These are phyloP conservation scores for Cicer judaicum DNA, from an alignment of 306 rosid genomes.

Conservation along the genomic window DNA sequence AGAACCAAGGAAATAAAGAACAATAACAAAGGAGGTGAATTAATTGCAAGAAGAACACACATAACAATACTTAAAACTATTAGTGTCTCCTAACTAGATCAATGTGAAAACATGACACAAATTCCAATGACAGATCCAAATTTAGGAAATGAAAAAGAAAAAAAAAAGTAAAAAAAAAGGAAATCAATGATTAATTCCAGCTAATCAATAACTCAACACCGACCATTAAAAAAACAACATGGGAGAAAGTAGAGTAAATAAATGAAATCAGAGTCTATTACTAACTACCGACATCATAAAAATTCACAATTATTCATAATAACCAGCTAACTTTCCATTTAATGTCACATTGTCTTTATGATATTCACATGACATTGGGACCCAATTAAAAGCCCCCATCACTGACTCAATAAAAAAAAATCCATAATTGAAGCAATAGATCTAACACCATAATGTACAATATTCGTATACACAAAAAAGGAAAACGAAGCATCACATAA, in stretches of 20 bases:
- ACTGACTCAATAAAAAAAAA: conserved; percentile 39
- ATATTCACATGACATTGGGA: conserved; percentile 62
- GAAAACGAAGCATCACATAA: conserved; percentile 26
- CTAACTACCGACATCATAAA: conserved; percentile 53
- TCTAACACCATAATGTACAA: conserved; percentile 48
- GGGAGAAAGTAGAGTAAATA: conserved; percentile 40
- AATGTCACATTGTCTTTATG: conserved; percentile 48
- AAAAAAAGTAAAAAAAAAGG: neutral
- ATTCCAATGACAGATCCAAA: conserved; percentile 51
- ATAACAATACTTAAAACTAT: conserved; percentile 24
- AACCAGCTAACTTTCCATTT: conserved; percentile 44
- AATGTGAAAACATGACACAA: conserved; percentile 34
- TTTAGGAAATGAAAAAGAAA: neutral
- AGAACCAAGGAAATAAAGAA: conserved; percentile 6
- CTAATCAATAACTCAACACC: conserved; percentile 45
- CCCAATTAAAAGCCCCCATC: conserved; percentile 52
- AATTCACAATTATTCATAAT: neutral
- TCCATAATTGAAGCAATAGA: conserved; percentile 38
- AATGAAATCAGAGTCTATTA: conserved; percentile 52
- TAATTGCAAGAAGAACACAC: conserved; percentile 27
- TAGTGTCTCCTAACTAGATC: conserved; percentile 29
- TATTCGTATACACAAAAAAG: conserved; percentile 41
- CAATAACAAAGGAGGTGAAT: conserved; percentile 23
- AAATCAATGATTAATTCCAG: conserved; percentile 39
- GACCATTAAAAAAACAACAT: conserved; percentile 48